Evolutionary conservation across 179 eudicot species (phyloP).

Genomic region (Spinacia oleracea): DNA sequence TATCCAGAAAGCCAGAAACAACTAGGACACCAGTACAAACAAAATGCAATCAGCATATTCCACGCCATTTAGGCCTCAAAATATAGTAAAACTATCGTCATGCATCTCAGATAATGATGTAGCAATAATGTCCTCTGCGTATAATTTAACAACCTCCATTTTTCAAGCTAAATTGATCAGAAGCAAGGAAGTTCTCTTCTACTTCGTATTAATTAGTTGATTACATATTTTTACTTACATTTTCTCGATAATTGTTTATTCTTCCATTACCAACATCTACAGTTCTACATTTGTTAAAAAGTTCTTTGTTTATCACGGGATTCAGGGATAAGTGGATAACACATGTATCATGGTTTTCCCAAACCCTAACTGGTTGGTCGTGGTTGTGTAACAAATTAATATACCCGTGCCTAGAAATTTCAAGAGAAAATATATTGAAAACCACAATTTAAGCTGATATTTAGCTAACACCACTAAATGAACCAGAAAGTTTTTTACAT

Average conservation of each 20-base stretch:
- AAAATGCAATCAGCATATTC: background rate
- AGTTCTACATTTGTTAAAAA: background rate
- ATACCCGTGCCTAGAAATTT: background rate
- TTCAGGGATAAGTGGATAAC: too few relatives aligned
- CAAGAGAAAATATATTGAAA: background rate
- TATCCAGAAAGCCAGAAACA: background rate
- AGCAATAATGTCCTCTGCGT: background rate
- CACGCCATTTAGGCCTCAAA: background rate
- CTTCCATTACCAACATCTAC: background rate
- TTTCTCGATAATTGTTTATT: background rate
- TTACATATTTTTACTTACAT: background rate
- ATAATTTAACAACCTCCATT: background rate
- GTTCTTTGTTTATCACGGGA: background rate
- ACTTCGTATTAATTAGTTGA: background rate
- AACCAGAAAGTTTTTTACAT: background rate
- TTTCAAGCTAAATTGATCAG: background rate
- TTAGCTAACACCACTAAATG: background rate
- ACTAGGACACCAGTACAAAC: background rate
- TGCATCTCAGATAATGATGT: background rate
- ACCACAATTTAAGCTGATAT: background rate
- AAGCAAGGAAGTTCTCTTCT: background rate
- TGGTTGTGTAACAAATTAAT: background rate
- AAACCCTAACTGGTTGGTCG: background rate
- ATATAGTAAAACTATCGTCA: background rate
- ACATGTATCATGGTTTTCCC: background rate